Conservation (phyloP, 2,329 filamentous ascomycete genomes). For the Clonostachys rhizophaga region DNA sequence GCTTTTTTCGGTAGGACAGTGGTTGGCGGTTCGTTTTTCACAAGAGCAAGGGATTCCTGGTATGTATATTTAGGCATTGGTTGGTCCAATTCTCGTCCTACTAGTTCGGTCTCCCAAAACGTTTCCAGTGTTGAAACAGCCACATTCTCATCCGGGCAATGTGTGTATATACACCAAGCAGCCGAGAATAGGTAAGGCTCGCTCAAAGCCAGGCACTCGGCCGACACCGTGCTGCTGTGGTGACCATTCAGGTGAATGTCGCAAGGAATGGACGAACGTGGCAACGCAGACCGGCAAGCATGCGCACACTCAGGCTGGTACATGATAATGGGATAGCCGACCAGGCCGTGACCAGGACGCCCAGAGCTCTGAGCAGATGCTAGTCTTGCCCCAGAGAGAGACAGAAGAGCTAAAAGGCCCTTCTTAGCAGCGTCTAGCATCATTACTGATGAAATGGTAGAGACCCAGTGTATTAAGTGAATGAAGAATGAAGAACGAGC, state of each 20-base stretch:
- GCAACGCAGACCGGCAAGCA: constrained; percentile 41
- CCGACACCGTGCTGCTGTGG: neutral
- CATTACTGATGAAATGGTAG: too few relatives aligned
- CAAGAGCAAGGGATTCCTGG: constrained; percentile 3
- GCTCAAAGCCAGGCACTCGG: constrained; percentile 9
- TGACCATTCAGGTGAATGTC: constrained; percentile 2
- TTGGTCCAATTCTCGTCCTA: constrained; percentile 5
- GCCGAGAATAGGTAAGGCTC: constrained; percentile 10
- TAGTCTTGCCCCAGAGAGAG: too few relatives aligned
- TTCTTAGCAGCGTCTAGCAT: too few relatives aligned
- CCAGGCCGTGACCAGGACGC: constrained; percentile 9
- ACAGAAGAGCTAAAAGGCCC: too few relatives aligned
- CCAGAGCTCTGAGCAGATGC: neutral
- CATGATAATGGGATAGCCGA: constrained; percentile 30
- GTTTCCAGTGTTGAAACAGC: constrained; percentile 6
- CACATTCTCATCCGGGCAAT: constrained; percentile 4
- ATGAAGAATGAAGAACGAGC: too few relatives aligned
- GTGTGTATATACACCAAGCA: constrained; percentile 10
- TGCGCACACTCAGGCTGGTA: constrained; percentile 64
- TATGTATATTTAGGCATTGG: constrained; percentile 7
- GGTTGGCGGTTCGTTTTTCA: neutral
- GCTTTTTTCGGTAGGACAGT: neutral
- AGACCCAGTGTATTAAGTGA: too few relatives aligned
- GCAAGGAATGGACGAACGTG: constrained; percentile 3
- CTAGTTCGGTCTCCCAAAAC: constrained; percentile 10